Evolutionary conservation across 73 alveolate species (phyloP).

Genomic region (Paramecium primaurelia): DNA sequence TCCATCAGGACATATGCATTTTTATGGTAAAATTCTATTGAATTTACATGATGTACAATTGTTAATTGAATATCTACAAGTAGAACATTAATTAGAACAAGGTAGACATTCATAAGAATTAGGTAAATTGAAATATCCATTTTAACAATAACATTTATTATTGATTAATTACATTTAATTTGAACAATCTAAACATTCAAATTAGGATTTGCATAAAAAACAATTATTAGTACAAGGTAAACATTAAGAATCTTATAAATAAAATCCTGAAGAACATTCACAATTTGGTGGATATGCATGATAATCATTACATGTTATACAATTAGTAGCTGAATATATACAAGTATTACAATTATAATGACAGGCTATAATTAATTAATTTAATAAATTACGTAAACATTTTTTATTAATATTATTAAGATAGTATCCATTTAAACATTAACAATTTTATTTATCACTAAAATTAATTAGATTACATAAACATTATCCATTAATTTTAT

Average conservation of each 20-base stretch:
- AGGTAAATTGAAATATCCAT: neutral
- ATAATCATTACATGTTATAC: neutral
- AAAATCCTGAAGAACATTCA: neutral
- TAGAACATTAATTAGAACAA: neutral
- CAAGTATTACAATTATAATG: neutral
- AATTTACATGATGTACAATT: neutral
- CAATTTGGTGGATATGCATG: neutral
- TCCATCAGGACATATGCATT: conserved; percentile 16
- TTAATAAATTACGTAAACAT: neutral
- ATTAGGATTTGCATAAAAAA: neutral
- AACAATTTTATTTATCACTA: neutral
- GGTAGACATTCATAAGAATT: neutral
- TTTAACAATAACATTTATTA: neutral
- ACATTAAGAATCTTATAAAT: neutral
- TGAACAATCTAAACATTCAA: neutral
- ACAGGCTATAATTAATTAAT: neutral
- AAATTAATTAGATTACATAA: neutral
- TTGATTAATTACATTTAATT: neutral
- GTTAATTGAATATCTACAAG: neutral
- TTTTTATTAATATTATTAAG: neutral
- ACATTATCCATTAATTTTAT: neutral
- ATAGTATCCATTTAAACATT: neutral
- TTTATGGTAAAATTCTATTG: neutral
- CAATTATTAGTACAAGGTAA: neutral
- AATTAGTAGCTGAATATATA: neutral